phyloP scores from a whole-genome alignment of 2,329 filamentous ascomycete species.

The Kalmusia sp. region DNA sequence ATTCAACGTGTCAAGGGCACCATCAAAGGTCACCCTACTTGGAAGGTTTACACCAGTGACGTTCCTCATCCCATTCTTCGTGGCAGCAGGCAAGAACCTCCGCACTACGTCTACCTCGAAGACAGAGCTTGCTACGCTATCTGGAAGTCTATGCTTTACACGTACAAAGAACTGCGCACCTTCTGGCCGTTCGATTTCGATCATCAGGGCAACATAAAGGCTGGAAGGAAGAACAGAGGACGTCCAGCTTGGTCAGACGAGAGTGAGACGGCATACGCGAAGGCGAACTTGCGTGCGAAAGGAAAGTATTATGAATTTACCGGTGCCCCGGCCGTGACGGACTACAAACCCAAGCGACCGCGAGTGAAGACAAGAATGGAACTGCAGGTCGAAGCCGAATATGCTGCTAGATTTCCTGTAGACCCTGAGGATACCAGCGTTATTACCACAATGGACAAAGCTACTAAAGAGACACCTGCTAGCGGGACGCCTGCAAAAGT shows the following conservation, averaged over 20 bases:
- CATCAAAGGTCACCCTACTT: conserved; percentile 41
- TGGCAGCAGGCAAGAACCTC: conserved; percentile 36
- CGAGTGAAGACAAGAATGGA: conserved; percentile 7
- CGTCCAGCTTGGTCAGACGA: conserved; percentile 38
- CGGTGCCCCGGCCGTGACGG: conserved; percentile 12
- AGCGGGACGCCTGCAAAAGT: background rate
- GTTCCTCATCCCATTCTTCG: conserved; percentile 31
- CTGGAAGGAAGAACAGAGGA: conserved; percentile 46
- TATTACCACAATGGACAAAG: background rate
- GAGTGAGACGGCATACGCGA: conserved; percentile 14
- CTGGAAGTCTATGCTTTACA: conserved; percentile 36
- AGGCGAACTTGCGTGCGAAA: conserved; percentile 17
- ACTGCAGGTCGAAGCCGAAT: conserved; percentile 2
- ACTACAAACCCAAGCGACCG: conserved; percentile 16
- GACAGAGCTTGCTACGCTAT: conserved; percentile 47
- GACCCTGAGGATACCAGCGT: background rate
- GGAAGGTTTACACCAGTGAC: conserved; percentile 48
- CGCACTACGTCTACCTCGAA: conserved; percentile 50
- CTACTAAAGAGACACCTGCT: background rate
- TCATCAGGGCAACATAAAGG: conserved; percentile 36
- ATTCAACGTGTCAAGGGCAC: conserved; percentile 13
- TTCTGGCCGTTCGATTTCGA: conserved; percentile 52
- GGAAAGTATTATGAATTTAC: conserved; percentile 19
- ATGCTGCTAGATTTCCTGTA: background rate
- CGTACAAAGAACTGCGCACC: conserved; percentile 20